phyloP scores from a whole-genome alignment of 2,329 filamentous ascomycete genomes.

The Ambrosiella cleistominuta region DNA sequence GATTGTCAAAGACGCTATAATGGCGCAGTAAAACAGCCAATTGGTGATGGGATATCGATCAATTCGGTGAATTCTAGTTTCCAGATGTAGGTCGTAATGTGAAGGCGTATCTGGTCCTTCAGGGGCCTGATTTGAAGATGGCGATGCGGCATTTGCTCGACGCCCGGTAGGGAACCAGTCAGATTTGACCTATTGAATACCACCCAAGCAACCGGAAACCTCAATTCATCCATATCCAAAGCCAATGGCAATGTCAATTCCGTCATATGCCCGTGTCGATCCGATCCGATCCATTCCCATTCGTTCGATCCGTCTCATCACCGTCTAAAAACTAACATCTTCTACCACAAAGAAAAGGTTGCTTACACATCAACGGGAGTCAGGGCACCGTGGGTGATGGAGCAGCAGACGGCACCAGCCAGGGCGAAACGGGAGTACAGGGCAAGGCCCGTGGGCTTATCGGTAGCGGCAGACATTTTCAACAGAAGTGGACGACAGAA shows the following conservation, averaged over 20 bases:
- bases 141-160: not conserved
- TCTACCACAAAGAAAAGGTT: not conserved
- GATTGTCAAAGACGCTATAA: not conserved
- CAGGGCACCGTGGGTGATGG: constrained; percentile 87
- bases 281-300: not conserved
- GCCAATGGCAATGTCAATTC: not conserved
- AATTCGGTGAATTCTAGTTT: not conserved
- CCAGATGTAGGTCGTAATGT: too few species aligned
- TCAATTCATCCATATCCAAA: not conserved
- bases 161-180: not conserved
- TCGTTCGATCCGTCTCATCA: not conserved
- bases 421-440: constrained; percentile 96
- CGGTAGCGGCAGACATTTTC: constrained; percentile 26
- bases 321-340: not conserved
- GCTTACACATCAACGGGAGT: constrained; percentile 98
- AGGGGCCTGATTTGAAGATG: not conserved
- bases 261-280: not conserved
- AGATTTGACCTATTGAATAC: too few species aligned
- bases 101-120: too few species aligned
- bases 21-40: not conserved
- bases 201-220: not conserved
- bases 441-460: constrained; percentile 33
- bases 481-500: constrained; percentile 12
- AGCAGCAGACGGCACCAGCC: constrained; percentile 94
- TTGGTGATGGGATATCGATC: not conserved